Evolutionary conservation across 495 filamentous ascomycete species (phyloP), one percentile per base, ranked within the genome.

Genomic region (Lasiosphaeris hirsuta): DNA sequence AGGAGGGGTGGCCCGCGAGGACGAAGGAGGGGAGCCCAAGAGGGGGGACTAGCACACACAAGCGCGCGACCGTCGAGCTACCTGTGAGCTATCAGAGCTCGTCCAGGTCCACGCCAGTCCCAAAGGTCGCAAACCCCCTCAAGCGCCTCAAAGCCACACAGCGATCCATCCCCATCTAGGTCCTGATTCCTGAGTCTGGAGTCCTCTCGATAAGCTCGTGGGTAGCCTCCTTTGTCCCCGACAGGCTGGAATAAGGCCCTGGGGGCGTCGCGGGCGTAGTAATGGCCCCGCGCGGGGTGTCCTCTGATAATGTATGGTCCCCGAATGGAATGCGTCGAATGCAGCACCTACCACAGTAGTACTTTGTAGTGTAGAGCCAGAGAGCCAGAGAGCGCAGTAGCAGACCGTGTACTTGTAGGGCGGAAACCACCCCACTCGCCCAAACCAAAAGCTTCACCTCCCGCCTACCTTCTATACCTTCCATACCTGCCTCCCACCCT

Each of bases 351-450:
- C 23, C 23, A 30, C 23, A 2, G 23, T 30, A 33, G 14, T 49
- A 49, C 46, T 33, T 19, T 37, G 46, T 8, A 49, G 18, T 19
- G 51, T 5, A 40, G 34, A 38, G 10, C 37, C 40, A 36, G 36
- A 33, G 23, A 54, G 40, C 34, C 17, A 15, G 48, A 39, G 14
- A 38, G 38, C 18, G 37, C 39, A 54, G 23, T 43, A 40, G 33
- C n/a, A 35, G 14, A 30, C 23, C 23, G 23, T 30, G 23, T 30
- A 30, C 23, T 30, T 61, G 57, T 53, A 68, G 59, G 63, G 59
- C 66, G 60, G 63, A 54, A 67, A 53, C 57, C 66, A 67, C 68
- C 68, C 68, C 68, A 71, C 68, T 64, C 57, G 40, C 59, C 55
- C 59, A 71, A 63, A 65, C 67, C 58, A 63, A 69, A 63, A 64